Evolutionary conservation across 1,284 basidiomycete species (phyloP), one percentile per base, ranked within the genome.

Genomic region (Schizopora paradoxa): DNA sequence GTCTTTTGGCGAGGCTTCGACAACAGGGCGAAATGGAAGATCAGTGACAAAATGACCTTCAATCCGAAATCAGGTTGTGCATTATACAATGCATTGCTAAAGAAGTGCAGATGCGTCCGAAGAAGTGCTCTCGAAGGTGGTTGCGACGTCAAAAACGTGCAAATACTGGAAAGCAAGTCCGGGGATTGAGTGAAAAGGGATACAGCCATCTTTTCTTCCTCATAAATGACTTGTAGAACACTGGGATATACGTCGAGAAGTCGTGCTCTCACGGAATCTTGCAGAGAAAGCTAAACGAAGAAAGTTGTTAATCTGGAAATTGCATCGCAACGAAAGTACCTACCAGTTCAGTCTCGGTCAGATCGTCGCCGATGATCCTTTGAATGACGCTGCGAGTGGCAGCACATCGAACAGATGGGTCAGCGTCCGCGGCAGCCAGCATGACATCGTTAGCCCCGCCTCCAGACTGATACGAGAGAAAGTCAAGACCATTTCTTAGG

Each of bases 1-100:
- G 79, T 81, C 54, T 77, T 80, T 51, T 81, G 76, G 37, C 79
- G 73, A 3, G 82, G 66, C 56, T 86, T 87, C 4, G 82, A 82
- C 51, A 78, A 82, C 10, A 94, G 62, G 14, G 94, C 64, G 54
- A 80, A 78, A 0, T 86, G 85, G 58, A 90, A 85, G 38, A 93
- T 62, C 1, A 86, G 60, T 16, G 66, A 61, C 54, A 79, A 68
- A 52, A 90, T 80, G 6, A 85, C 63, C 3, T 69, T 60, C 21
- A 71, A 61, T 8, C 65, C 56, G 0, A 66, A 47, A 0, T 66
- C 61, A 0, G 69, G 57, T 37, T 72, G 39, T 19, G 48, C 43
- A 19, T 44, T 45, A 45, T 19, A 61, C 47, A 66, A 61, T 4
- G 56, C 39, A 5, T 56, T 53, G 13, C 59, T 57, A 18, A 70